These are phyloP conservation scores for Ceratocystis destructans DNA, from an alignment of 2,329 filamentous ascomycete species.

Conservation along the genomic window DNA sequence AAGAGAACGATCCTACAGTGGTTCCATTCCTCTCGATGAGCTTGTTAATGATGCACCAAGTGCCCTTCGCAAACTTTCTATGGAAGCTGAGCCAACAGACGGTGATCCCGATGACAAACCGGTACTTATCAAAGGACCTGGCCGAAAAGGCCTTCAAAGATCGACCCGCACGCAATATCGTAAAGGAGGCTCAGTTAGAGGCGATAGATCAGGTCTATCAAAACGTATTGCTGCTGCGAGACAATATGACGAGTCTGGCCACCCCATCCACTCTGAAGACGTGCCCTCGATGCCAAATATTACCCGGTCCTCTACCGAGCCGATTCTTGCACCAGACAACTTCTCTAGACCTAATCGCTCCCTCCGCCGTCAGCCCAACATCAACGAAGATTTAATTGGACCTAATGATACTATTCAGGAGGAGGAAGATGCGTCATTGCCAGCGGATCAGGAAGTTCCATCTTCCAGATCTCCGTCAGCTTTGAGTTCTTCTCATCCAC, in stretches of 20 bases:
- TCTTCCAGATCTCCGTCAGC: conserved; percentile 16
- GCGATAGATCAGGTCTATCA: conserved; percentile 60
- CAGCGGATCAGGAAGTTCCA: neutral
- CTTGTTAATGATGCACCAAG: conserved; percentile 67
- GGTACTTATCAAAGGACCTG: conserved; percentile 66
- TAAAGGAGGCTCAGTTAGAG: conserved; percentile 68
- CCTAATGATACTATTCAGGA: conserved; percentile 6
- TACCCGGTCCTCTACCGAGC: conserved; percentile 56
- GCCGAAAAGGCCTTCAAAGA: conserved; percentile 60
- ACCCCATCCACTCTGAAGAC: conserved; percentile 27
- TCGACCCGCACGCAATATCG: conserved; percentile 88
- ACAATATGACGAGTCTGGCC: conserved; percentile 12
- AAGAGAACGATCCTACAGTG: conserved; percentile 47
- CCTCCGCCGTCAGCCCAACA: conserved; percentile 36
- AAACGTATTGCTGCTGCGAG: conserved; percentile 44
- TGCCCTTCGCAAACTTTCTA: conserved; percentile 53
- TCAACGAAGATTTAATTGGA: conserved; percentile 32
- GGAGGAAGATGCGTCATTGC: conserved; percentile 4
- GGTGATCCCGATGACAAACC: conserved; percentile 48
- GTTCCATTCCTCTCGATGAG: conserved; percentile 54
- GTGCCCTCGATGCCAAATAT: conserved; percentile 31
- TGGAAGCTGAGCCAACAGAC: conserved; percentile 43
- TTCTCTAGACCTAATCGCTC: conserved; percentile 46
- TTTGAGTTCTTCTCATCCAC: conserved; percentile 20
- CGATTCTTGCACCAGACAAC: conserved; percentile 38